These are phyloP conservation scores for Cyclanthera cordifolia DNA, from an alignment of 306 rosid species.

Conservation along the genomic window DNA sequence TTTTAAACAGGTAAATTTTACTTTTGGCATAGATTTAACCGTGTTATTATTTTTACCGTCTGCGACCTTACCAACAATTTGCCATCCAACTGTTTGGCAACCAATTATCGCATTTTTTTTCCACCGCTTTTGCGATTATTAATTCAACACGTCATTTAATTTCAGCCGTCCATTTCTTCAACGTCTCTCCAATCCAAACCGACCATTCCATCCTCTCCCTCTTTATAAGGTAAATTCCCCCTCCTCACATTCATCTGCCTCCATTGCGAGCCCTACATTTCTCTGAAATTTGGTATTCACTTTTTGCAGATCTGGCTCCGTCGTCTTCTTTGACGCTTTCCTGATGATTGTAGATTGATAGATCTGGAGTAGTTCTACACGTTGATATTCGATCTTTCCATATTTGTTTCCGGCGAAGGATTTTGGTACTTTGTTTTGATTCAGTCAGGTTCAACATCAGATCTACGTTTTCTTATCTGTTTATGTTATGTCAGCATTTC, in stretches of 20 bases:
- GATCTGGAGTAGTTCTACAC: neutral
- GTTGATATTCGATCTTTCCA: neutral
- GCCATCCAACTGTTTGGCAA: too few species aligned
- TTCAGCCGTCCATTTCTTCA: neutral
- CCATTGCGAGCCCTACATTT: neutral
- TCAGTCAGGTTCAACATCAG: neutral
- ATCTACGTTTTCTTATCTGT: neutral
- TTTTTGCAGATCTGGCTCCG: neutral
- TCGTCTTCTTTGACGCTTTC: neutral
- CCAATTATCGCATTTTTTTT: too few species aligned
- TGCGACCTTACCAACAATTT: too few species aligned
- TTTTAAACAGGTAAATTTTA: too few species aligned
- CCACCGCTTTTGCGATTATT: too few species aligned
- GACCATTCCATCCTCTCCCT: neutral
- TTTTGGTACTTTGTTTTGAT: neutral
- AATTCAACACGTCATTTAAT: constrained; percentile 3
- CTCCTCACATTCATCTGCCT: neutral
- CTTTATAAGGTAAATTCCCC: neutral
- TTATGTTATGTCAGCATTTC: neutral
- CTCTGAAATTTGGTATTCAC: too few species aligned
- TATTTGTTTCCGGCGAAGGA: neutral
- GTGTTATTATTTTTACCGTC: too few species aligned
- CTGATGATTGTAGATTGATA: neutral
- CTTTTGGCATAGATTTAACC: too few species aligned
- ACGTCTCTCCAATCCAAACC: neutral